Conservation (phyloP, 768 basidiomycete genomes). For the Gelatoporia subvermispora region DNA sequence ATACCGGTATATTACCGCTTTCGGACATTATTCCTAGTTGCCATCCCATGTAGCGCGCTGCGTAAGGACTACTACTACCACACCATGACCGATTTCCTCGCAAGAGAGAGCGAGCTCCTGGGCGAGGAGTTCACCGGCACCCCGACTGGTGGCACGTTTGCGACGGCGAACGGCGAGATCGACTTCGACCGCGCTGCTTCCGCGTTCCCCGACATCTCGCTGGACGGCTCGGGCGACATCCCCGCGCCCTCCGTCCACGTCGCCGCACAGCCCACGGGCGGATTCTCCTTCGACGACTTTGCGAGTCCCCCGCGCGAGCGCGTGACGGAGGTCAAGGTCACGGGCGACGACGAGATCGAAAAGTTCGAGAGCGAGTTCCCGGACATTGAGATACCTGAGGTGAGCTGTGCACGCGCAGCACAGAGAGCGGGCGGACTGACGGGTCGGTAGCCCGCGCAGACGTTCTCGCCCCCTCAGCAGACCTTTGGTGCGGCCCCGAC, state of each 20-base stretch:
- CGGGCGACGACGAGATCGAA: conserved; percentile 80
- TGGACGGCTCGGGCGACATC: conserved; percentile 61
- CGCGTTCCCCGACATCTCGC: conserved; percentile 80
- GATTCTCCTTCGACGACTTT: conserved; percentile 69
- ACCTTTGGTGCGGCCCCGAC: conserved; percentile 47
- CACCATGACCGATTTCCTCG: conserved; percentile 32
- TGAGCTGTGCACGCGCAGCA: conserved; percentile 29
- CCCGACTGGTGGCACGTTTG: conserved; percentile 24
- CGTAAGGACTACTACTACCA: too few species aligned
- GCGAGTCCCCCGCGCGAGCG: conserved; percentile 38
- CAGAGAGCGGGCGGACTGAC: background rate
- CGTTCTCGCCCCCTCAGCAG: conserved; percentile 21
- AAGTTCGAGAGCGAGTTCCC: conserved; percentile 86
- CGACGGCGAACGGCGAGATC: conserved; percentile 48
- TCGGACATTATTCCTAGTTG: too few species aligned
- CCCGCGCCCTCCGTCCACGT: conserved; percentile 34
- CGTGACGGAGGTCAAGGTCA: conserved; percentile 65
- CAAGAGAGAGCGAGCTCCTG: conserved; percentile 30
- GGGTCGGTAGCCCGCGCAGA: conserved; percentile 4
- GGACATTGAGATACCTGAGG: conserved; percentile 55
- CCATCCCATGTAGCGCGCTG: too few species aligned
- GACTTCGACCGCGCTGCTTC: conserved; percentile 81
- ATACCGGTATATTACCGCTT: too few species aligned
- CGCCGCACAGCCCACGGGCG: conserved; percentile 17
- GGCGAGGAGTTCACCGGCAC: conserved; percentile 27